Evolutionary conservation across 345 rosid genomes (phyloP).

Genomic region (Rhizophora mangle): DNA sequence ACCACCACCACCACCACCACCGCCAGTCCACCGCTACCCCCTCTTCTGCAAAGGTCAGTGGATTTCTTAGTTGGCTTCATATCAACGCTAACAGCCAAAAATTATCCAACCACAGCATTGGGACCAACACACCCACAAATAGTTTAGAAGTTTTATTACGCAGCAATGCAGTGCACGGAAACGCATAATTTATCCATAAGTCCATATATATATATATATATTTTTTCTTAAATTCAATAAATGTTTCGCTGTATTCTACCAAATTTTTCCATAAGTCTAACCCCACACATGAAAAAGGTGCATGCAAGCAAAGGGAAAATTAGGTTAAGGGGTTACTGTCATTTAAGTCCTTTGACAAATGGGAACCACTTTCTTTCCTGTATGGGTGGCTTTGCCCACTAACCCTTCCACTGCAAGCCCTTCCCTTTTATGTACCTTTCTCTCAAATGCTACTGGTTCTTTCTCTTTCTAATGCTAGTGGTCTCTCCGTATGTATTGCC

Average conservation of each 20-base stretch:
- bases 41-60: conserved; percentile 22
- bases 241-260: too few relatives aligned
- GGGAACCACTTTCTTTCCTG: conserved; percentile 23
- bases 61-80: conserved; percentile 74
- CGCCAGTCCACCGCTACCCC: conserved; percentile 4
- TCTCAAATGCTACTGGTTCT: conserved; percentile 39
- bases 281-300: conserved; percentile 4
- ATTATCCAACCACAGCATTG: conserved; percentile 35
- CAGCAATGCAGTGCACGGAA: too few relatives aligned
- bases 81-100: conserved; percentile 87
- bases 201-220: fast-evolving
- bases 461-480: conserved; percentile 32
- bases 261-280: neutral
- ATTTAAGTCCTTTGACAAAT: conserved; percentile 45
- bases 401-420: neutral
- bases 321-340: conserved; percentile 39
- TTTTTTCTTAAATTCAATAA: too few relatives aligned
- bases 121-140: conserved; percentile 19
- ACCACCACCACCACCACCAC: too few relatives aligned
- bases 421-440: conserved; percentile 2
- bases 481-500: conserved; percentile 14
- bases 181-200: too few relatives aligned
- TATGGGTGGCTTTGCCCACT: conserved; percentile 35
- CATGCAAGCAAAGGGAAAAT: neutral
- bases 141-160: neutral